Base-by-base conservation (phyloP, 345 rosid species). In the Gossypium bickii region DNA sequence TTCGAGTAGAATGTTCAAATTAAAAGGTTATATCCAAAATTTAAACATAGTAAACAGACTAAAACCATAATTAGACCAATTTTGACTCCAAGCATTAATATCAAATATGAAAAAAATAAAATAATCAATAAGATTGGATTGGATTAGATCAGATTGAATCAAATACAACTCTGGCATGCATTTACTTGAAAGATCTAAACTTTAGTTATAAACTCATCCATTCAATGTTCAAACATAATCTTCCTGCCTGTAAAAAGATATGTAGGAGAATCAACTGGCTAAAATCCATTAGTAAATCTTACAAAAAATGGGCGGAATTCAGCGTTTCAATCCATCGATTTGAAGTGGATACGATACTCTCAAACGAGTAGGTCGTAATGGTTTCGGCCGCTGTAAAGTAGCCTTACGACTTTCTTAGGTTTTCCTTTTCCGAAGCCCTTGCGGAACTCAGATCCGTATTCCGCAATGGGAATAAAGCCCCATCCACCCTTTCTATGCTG, bases 341-440 rank as follows among this genome's bases (percentile, higher is more conserved):
- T 15, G 72, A 1, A 25, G 43, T 18, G 11, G 13, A 10, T 20
- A 56, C 29, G 11, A 20, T 51, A 27, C 15, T 59, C 72, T 83
- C 76, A 88, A 60, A 88, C 84, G 18, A 90, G 93, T 72, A 94
- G 79, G 78, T 94, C 98, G 74, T 92, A 94, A 78, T 90, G 97
- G 83, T 89, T 92, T 78, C 84, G 86, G 53, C 97, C 97, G 56
- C 89, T 90, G 80, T 90, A 94, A 57, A 92, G 89, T 73, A 94
- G 92, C 89, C 88, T 92, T 80, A 92, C 92, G 53, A 78, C 92
- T 80, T 87, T 86, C 79, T 81, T 88, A 18, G 83, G 82, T 67
- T 88, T 87, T 59, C 82, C 85, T 63, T 79, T 85, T 63, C 79
- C 80, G 66, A 79, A 83, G 65, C 88, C 86, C 84, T 85, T 85